Evolutionary conservation across 1,284 basidiomycete genomes (phyloP).

Genomic region (Ceratobasidium theobromae): DNA sequence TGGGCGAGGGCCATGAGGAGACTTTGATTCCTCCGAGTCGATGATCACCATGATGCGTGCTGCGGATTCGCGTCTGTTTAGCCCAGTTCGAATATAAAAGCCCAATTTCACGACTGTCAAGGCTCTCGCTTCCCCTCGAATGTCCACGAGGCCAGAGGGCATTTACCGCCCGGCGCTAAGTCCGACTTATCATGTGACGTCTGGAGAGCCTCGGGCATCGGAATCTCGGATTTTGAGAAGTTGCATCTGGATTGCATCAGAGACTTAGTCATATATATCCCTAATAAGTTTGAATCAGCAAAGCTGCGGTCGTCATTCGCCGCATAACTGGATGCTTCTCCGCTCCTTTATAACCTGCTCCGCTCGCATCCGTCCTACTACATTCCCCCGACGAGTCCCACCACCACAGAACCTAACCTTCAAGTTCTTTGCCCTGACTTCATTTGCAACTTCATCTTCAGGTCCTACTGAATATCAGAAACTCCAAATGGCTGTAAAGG

Average conservation of each 20-base stretch:
- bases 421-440: constrained; percentile 2
- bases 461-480: constrained; percentile 27
- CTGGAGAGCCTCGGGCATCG: neutral
- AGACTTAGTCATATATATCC: too few relatives aligned
- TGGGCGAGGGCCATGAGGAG: constrained; percentile 1
- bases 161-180: neutral
- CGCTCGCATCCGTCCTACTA: neutral
- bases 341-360: constrained; percentile 19
- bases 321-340: constrained; percentile 11
- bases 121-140: neutral
- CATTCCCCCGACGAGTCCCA: neutral
- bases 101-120: neutral
- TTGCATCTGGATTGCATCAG: neutral
- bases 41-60: constrained; percentile 19
- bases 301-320: too few relatives aligned
- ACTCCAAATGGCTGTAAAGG: constrained; percentile 41
- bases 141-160: neutral
- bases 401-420: neutral
- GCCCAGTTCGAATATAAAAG: neutral
- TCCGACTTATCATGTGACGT: too few relatives aligned
- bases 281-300: too few relatives aligned
- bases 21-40: constrained; percentile 8
- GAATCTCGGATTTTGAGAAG: neutral
- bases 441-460: constrained; percentile 16
- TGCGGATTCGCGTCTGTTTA: constrained; percentile 19